Conservation (phyloP, 495 filamentous ascomycete species). For the Bombardia bombarda region DNA sequence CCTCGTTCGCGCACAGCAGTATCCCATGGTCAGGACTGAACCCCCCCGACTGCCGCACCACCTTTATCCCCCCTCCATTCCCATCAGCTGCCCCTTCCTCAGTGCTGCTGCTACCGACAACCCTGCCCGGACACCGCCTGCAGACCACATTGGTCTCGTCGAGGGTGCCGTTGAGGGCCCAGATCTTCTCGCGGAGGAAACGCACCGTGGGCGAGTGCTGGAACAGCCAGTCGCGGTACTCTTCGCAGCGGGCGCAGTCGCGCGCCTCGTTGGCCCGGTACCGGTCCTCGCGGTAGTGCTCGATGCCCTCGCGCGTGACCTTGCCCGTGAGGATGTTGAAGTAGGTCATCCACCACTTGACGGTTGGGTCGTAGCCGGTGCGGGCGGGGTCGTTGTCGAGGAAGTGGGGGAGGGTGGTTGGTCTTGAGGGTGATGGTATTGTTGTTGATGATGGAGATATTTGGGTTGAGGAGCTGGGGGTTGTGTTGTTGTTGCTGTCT, state of each 20-base stretch:
- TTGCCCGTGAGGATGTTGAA: conserved; percentile 67
- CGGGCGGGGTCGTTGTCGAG: conserved; percentile 40
- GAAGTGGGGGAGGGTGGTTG: conserved; percentile 17
- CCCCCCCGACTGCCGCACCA: conserved; percentile 56
- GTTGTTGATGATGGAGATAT: conserved; percentile 1
- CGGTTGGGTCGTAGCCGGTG: conserved; percentile 54
- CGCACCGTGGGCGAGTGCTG: conserved; percentile 75
- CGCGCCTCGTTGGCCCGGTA: conserved; percentile 57
- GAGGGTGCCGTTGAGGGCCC: conserved; percentile 65
- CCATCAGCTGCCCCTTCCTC: no score
- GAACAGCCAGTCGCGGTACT: conserved; percentile 70
- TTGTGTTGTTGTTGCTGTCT: background rate
- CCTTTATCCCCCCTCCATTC: no score
- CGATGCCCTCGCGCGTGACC: conserved; percentile 58
- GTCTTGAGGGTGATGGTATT: background rate
- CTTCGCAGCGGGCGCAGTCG: conserved; percentile 72
- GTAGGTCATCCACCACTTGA: conserved; percentile 65
- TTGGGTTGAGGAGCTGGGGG: conserved; percentile 2
- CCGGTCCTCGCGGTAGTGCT: conserved; percentile 60
- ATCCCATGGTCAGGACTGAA: conserved; percentile 82
- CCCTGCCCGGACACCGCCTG: conserved; percentile 54
- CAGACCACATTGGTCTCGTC: conserved; percentile 71
- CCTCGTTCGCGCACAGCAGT: conserved; percentile 79
- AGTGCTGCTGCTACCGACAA: conserved; percentile 36
- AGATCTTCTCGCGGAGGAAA: conserved; percentile 73